Percentiles rank a stretch among this genome's conserved stretches.
Evolutionary conservation across 345 rosid species (phyloP).

Genomic region (Lepidium sativum): DNA sequence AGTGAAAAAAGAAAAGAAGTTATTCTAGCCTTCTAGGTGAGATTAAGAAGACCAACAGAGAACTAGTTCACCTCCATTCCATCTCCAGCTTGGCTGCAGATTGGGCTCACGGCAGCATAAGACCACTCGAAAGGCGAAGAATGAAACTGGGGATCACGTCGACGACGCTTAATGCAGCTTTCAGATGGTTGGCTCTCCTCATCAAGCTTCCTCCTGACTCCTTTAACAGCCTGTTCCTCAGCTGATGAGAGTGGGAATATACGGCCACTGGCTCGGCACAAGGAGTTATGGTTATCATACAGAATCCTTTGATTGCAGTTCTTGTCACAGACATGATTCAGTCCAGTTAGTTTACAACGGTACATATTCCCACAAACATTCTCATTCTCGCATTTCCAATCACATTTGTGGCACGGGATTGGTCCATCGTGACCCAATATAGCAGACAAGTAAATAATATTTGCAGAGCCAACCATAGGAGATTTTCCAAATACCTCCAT

Average conservation of each 20-base stretch:
- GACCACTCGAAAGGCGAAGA: conserved; percentile 85
- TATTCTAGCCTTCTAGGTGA: conserved; percentile 6
- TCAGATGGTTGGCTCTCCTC: conserved; percentile 61
- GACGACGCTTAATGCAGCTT: conserved; percentile 66
- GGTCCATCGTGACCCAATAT: conserved; percentile 61
- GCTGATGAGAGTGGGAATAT: conserved; percentile 59
- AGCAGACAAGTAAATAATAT: conserved; percentile 72
- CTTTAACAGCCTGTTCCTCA: conserved; percentile 85
- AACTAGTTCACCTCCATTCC: conserved; percentile 87
- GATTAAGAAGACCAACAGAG: conserved; percentile 1
- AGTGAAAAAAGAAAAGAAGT: conserved; percentile 2
- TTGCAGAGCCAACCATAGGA: conserved; percentile 42
- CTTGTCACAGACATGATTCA: conserved; percentile 94
- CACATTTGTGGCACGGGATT: conserved; percentile 62
- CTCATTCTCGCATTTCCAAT: conserved; percentile 85
- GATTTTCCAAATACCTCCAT: conserved; percentile 82
- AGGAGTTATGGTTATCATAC: conserved; percentile 86
- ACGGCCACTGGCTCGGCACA: conserved; percentile 78
- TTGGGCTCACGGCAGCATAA: conserved; percentile 68
- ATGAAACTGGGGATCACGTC: conserved; percentile 33
- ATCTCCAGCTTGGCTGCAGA: conserved; percentile 87
- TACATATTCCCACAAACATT: conserved; percentile 84
- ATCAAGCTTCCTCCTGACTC: conserved; percentile 93
- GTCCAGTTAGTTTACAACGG: conserved; percentile 78
- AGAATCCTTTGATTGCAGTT: conserved; percentile 89